phyloP scores from a whole-genome alignment of 148 eudicot species.

The Chenopodium formosanum region DNA sequence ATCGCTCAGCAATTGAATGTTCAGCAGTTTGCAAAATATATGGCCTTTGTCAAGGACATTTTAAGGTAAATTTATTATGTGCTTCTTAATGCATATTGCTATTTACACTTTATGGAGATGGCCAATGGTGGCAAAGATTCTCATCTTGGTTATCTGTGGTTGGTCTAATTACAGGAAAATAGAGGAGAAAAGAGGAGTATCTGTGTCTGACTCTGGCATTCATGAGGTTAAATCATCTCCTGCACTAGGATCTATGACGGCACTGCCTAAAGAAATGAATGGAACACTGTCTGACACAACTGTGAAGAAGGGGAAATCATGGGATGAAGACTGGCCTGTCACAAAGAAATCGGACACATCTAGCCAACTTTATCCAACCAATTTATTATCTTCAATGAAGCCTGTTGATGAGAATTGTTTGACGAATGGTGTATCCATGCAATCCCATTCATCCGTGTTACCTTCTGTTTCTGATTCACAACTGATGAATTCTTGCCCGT shows the following conservation, averaged over 20 bases:
- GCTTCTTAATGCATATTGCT: neutral
- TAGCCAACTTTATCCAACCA: conserved; percentile 34
- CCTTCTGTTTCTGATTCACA: conserved; percentile 49
- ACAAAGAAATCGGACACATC: conserved; percentile 33
- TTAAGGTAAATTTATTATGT: conserved; percentile 51
- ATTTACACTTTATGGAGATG: neutral
- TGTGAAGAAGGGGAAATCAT: conserved; percentile 53
- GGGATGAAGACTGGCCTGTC: conserved; percentile 93
- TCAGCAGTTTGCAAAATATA: conserved; percentile 96
- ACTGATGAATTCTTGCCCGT: conserved; percentile 49
- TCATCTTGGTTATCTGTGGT: conserved; percentile 7
- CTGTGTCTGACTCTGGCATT: conserved; percentile 62
- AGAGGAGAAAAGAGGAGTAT: conserved; percentile 90
- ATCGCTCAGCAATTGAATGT: conserved; percentile 83
- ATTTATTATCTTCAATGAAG: conserved; percentile 30
- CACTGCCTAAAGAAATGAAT: conserved; percentile 34
- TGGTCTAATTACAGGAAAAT: conserved; percentile 54
- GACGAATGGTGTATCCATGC: conserved; percentile 31
- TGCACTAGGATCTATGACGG: conserved; percentile 32
- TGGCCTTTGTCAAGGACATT: conserved; percentile 86
- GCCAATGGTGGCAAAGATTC: neutral
- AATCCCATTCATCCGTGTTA: conserved; percentile 25
- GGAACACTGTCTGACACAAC: conserved; percentile 41
- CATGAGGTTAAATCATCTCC: conserved; percentile 50
- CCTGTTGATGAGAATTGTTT: conserved; percentile 34